phyloP scores from a whole-genome alignment of 2,329 filamentous ascomycete species.

The Herpotrichia juniperi region DNA sequence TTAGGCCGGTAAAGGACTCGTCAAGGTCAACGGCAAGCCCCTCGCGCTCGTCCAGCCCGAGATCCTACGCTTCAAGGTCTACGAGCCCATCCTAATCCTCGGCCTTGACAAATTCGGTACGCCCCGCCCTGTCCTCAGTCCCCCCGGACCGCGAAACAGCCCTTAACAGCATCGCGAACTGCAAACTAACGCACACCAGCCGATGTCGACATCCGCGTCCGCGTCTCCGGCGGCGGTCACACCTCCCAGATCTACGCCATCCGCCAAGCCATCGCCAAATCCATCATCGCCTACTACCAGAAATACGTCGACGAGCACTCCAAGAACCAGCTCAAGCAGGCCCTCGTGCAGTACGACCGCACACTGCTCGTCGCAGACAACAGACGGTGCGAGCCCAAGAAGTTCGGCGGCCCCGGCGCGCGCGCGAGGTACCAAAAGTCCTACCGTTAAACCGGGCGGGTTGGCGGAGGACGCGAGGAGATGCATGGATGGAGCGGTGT shows the following conservation, averaged over 20 bases:
- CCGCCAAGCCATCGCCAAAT: slow-evolving; percentile 98
- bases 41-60: slow-evolving; percentile 93
- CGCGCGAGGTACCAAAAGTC: slow-evolving; percentile 98
- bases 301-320: slow-evolving; percentile 99
- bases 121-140: slow-evolving; percentile 15
- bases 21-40: slow-evolving; percentile 99
- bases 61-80: slow-evolving; percentile 99
- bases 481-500: slow-evolving; percentile 41
- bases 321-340: slow-evolving; percentile 99
- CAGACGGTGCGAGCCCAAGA: slow-evolving; percentile 99
- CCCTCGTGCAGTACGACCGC: slow-evolving; percentile 93
- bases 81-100: slow-evolving; percentile 97
- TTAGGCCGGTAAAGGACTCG: slow-evolving; percentile 80
- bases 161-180: too few species aligned
- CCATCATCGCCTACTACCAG: slow-evolving; percentile 97
- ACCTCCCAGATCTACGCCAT: slow-evolving; percentile 97
- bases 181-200: slow-evolving; percentile 51
- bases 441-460: slow-evolving; percentile 77
- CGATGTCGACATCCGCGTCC: slow-evolving; percentile 95
- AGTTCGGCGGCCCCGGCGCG: slow-evolving; percentile 92
- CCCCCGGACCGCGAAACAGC: not conserved
- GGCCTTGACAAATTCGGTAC: slow-evolving; percentile 92
- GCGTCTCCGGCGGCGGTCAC: slow-evolving; percentile 96
- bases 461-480: slow-evolving; percentile 2
- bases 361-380: slow-evolving; percentile 99